Conservation (phyloP, 306 rosid genomes). For the Cucumis cinereus region DNA sequence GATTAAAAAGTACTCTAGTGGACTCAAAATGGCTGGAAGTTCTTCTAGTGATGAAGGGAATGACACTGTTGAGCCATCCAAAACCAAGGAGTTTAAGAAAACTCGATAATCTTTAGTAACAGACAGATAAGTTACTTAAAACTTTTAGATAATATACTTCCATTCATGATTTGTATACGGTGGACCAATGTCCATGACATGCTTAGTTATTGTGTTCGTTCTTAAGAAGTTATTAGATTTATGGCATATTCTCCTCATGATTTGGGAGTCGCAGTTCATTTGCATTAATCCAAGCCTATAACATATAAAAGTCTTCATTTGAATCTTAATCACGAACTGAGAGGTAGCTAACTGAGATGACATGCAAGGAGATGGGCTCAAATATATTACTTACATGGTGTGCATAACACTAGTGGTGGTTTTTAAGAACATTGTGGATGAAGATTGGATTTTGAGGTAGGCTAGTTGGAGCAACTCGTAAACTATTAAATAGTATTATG, state of each 20-base stretch:
- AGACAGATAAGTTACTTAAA: background rate
- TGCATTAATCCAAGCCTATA: background rate
- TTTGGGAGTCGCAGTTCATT: background rate
- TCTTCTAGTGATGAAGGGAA: background rate
- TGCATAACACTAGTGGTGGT: background rate
- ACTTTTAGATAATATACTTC: background rate
- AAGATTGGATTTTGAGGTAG: too few species aligned
- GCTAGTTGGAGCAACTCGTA: too few species aligned
- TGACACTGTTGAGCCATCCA: background rate
- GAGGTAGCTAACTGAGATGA: background rate
- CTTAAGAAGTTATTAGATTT: background rate
- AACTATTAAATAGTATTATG: too few species aligned
- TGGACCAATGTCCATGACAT: background rate
- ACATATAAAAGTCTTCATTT: background rate
- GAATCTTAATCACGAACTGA: background rate
- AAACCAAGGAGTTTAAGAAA: background rate
- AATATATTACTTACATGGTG: background rate
- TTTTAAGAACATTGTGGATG: too few species aligned
- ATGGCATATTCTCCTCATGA: background rate
- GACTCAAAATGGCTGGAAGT: conserved; percentile 8
- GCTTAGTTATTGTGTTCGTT: background rate
- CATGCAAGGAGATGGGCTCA: background rate
- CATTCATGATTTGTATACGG: background rate
- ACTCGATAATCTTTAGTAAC: background rate
- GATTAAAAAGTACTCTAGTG: conserved; percentile 66